Evolutionary conservation across 768 basidiomycete species (phyloP).

Genomic region (Suillus discolor): DNA sequence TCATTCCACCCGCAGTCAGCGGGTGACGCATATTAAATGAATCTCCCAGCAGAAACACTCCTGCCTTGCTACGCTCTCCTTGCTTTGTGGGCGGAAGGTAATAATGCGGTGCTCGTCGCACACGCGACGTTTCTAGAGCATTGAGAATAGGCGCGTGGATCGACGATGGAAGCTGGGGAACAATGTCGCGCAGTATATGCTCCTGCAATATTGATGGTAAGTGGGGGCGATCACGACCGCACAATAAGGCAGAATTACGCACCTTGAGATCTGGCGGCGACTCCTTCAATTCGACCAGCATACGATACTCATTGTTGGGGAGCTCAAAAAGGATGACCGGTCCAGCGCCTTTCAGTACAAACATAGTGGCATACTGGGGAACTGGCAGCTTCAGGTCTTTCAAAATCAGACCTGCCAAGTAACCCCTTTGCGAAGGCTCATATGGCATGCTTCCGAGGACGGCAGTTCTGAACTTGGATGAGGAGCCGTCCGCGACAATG

Average conservation of each 20-base stretch:
- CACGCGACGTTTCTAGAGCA: constrained; percentile 71
- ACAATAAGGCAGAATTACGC: neutral
- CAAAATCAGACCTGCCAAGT: constrained; percentile 82
- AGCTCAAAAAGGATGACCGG: constrained; percentile 91
- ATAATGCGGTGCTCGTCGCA: constrained; percentile 88
- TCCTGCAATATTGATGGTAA: constrained; percentile 36
- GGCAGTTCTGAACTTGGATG: constrained; percentile 77
- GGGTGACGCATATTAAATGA: constrained; percentile 98
- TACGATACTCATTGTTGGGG: constrained; percentile 76
- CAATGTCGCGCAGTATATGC: constrained; percentile 65
- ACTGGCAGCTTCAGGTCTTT: constrained; percentile 71
- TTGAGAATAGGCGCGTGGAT: constrained; percentile 61
- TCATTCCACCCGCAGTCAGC: constrained; percentile 94
- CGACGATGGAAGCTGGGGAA: constrained; percentile 73
- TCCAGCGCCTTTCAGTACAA: constrained; percentile 69
- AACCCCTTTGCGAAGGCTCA: constrained; percentile 58
- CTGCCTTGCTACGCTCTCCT: constrained; percentile 49
- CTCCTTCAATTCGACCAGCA: constrained; percentile 82
- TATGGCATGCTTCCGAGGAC: constrained; percentile 49
- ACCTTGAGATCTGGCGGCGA: constrained; percentile 82
- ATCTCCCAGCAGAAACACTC: constrained; percentile 82
- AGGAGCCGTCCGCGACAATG: constrained; percentile 87
- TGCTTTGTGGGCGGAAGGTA: constrained; percentile 82
- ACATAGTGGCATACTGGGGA: constrained; percentile 74
- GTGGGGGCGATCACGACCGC: constrained; percentile 7